Evolutionary conservation across 176 grass and related monocot genomes (phyloP).

Genomic region (Ensete ventricosum): DNA sequence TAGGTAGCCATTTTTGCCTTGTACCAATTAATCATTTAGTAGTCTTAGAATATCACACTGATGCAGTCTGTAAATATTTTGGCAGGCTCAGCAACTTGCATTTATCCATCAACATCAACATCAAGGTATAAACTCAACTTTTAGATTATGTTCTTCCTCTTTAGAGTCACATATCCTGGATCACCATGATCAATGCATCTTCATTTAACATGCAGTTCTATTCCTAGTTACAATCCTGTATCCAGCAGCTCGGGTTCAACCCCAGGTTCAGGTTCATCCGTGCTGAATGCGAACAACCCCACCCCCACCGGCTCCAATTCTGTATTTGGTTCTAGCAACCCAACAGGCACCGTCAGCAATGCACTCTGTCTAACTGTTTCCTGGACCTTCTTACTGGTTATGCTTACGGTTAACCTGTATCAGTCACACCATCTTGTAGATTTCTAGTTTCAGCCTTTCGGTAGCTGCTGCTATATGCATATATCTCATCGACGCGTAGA

Average conservation of each 20-base stretch:
- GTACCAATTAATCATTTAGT: not conserved
- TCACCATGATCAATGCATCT: not conserved
- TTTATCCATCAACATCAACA: constrained; percentile 29
- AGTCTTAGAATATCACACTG: not conserved
- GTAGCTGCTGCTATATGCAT: not conserved
- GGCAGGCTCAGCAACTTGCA: constrained; percentile 70
- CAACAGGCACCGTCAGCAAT: constrained; percentile 28
- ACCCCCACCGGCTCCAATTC: constrained; percentile 30
- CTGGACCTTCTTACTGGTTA: constrained; percentile 37
- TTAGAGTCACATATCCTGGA: not conserved
- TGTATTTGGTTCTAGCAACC: constrained; percentile 41
- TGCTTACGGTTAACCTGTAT: constrained; percentile 40
- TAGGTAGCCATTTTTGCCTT: too few species aligned
- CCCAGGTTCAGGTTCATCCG: constrained; percentile 45
- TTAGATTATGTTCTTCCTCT: not conserved
- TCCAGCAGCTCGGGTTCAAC: constrained; percentile 21
- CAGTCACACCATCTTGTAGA: constrained; percentile 34
- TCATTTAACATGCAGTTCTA: constrained; percentile 28
- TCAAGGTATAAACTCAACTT: constrained; percentile 34
- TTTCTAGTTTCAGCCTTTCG: not conserved
- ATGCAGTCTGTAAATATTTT: constrained; percentile 14
- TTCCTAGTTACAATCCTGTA: constrained; percentile 35
- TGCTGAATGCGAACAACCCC: constrained; percentile 54
- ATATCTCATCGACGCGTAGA: not conserved
- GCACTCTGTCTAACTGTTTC: constrained; percentile 19